These are phyloP conservation scores for Solanum ahanhuiri DNA, from an alignment of 257 asterid genomes.

Conservation along the genomic window DNA sequence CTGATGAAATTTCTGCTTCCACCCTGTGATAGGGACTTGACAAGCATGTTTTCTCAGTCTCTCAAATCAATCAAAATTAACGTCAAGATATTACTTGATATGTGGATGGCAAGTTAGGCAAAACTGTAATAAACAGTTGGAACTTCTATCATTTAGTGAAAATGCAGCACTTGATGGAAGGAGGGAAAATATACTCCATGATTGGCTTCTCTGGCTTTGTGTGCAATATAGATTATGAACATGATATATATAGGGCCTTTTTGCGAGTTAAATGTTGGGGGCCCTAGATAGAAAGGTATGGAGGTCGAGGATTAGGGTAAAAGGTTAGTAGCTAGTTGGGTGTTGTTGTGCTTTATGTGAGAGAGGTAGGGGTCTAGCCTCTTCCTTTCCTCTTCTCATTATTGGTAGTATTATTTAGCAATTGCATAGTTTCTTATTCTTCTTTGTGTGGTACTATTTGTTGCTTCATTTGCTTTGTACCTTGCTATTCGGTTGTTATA, in stretches of 20 bases:
- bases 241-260: neutral
- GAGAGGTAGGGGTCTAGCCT: neutral
- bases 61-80: neutral
- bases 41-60: neutral
- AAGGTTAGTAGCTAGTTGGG: neutral
- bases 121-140: neutral
- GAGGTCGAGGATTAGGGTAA: neutral
- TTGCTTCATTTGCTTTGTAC: neutral
- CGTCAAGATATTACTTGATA: neutral
- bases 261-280: neutral
- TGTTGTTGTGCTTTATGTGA: neutral
- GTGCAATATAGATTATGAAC: neutral
- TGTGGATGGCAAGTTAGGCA: neutral
- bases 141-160: neutral
- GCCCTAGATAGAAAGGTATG: neutral
- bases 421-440: neutral
- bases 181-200: neutral
- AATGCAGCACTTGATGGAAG: neutral
- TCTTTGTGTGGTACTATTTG: neutral
- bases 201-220: neutral
- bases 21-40: neutral
- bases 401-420: neutral
- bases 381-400: neutral
- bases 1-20: neutral
- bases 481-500: neutral